Percentiles rank a stretch among this genome's conserved stretches.
These are phyloP conservation scores for Penicillium canescens DNA, from an alignment of 495 filamentous ascomycete genomes.

Conservation along the genomic window DNA sequence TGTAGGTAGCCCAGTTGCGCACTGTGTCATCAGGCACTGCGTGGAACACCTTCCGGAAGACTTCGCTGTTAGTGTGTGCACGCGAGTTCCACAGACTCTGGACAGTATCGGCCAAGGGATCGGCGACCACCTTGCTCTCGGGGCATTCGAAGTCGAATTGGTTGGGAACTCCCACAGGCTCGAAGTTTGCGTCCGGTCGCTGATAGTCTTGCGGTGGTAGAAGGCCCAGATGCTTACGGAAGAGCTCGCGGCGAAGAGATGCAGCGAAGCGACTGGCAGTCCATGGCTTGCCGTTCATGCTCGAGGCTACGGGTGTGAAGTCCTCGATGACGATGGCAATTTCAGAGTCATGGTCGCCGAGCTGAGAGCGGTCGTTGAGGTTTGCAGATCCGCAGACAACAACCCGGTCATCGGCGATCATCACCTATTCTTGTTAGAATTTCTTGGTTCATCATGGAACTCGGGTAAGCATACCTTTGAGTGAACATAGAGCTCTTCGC, in stretches of 20 bases:
- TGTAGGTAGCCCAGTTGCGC: slow-evolving; percentile 81
- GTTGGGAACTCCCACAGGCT: slow-evolving; percentile 72
- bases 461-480: slow-evolving; percentile 59
- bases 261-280: slow-evolving; percentile 77
- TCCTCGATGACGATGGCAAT: slow-evolving; percentile 85
- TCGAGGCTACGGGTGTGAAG: slow-evolving; percentile 62
- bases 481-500: slow-evolving; percentile 93
- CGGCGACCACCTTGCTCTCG: slow-evolving; percentile 72
- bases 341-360: slow-evolving; percentile 83
- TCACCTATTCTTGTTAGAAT: slow-evolving; percentile 49
- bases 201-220: slow-evolving; percentile 70
- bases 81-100: slow-evolving; percentile 69
- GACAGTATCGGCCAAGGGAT: slow-evolving; percentile 71
- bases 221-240: slow-evolving; percentile 88
- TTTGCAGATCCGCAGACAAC: slow-evolving; percentile 94
- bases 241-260: slow-evolving; percentile 80
- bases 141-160: slow-evolving; percentile 77
- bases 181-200: slow-evolving; percentile 67
- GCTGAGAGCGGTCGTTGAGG: slow-evolving; percentile 90
- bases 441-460: neutral
- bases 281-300: slow-evolving; percentile 71
- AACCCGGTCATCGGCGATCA: slow-evolving; percentile 87
- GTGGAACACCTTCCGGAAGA: slow-evolving; percentile 85
- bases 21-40: slow-evolving; percentile 80
- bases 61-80: slow-evolving; percentile 79